Percentiles rank a stretch among this genome's conserved stretches.
Conservation (phyloP, 176 grass and related monocot genomes). For the Tillandsia leiboldiana region DNA sequence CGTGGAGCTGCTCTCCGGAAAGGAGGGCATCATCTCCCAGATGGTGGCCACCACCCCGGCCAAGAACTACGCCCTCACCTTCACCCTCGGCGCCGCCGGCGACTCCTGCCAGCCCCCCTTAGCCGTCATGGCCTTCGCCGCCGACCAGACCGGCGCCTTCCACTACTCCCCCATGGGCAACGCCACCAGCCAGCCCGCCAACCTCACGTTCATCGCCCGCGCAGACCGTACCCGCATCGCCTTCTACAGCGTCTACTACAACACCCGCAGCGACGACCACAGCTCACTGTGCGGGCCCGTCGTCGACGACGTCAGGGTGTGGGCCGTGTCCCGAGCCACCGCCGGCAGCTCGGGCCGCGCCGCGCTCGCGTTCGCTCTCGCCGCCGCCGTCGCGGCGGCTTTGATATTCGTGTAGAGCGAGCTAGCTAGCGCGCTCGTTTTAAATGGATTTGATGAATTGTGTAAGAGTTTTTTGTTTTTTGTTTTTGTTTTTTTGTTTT, state of each 20-base stretch:
- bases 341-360: constrained; percentile 30
- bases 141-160: constrained; percentile 87
- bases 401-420: too few relatives aligned
- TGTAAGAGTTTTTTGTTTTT: too few relatives aligned
- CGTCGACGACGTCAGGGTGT: constrained; percentile 57
- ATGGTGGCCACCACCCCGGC: constrained; percentile 87
- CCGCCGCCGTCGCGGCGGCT: constrained; percentile 3
- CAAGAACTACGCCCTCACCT: constrained; percentile 78
- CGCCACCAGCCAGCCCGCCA: constrained; percentile 51
- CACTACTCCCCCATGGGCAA: constrained; percentile 76
- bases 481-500: too few relatives aligned
- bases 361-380: constrained; percentile 28
- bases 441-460: too few relatives aligned
- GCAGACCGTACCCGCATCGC: constrained; percentile 68
- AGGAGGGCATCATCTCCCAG: constrained; percentile 97
- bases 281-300: constrained; percentile 72
- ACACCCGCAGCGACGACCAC: constrained; percentile 76
- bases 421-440: too few relatives aligned
- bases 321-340: constrained; percentile 43
- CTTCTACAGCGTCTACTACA: constrained; percentile 92
- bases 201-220: constrained; percentile 56
- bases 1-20: constrained; percentile 84
- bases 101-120: constrained; percentile 80
- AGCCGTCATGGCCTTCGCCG: constrained; percentile 82
- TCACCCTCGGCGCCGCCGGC: constrained; percentile 50